These are phyloP conservation scores for Pseudocercospora pini-densiflorae DNA, from an alignment of 2,329 filamentous ascomycete genomes.

Conservation along the genomic window DNA sequence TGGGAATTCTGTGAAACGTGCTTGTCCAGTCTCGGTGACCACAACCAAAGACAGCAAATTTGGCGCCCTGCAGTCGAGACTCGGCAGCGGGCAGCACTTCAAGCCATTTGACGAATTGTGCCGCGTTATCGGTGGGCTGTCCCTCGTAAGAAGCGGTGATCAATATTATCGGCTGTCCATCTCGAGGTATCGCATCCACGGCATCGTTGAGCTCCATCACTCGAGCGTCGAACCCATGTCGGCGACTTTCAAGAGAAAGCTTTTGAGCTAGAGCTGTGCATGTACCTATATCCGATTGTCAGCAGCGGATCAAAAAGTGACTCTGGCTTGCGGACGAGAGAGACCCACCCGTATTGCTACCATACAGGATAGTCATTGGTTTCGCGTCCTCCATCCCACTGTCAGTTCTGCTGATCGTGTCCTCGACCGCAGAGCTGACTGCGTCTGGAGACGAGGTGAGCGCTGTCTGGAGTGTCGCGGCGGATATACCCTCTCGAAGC, in stretches of 20 bases:
- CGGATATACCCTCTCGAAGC: constrained; percentile 52
- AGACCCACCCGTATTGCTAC: constrained; percentile 66
- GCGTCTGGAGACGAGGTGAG: not conserved
- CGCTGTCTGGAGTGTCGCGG: constrained; percentile 40
- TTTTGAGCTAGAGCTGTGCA: not conserved
- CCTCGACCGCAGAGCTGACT: not conserved
- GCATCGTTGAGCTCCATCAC: not conserved
- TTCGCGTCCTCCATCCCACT: constrained; percentile 40
- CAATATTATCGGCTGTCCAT: not conserved
- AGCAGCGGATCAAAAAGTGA: too few species aligned
- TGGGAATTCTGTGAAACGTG: constrained; percentile 72
- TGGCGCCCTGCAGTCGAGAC: constrained; percentile 52
- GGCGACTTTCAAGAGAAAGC: not conserved
- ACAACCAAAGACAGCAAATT: constrained; percentile 72
- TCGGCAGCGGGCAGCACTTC: constrained; percentile 49
- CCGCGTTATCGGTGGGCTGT: constrained; percentile 72
- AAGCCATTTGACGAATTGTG: constrained; percentile 71
- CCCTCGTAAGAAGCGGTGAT: constrained; percentile 67
- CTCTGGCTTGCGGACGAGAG: too few species aligned
- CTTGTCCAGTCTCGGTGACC: constrained; percentile 61
- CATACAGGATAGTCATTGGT: constrained; percentile 68
- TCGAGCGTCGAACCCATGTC: not conserved
- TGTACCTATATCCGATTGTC: not conserved
- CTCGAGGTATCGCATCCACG: not conserved
- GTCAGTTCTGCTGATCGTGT: constrained; percentile 29